Evolutionary conservation across 148 eudicot species (phyloP), one percentile per base, ranked within the genome.

Genomic region (Suaeda aralocaspica): DNA sequence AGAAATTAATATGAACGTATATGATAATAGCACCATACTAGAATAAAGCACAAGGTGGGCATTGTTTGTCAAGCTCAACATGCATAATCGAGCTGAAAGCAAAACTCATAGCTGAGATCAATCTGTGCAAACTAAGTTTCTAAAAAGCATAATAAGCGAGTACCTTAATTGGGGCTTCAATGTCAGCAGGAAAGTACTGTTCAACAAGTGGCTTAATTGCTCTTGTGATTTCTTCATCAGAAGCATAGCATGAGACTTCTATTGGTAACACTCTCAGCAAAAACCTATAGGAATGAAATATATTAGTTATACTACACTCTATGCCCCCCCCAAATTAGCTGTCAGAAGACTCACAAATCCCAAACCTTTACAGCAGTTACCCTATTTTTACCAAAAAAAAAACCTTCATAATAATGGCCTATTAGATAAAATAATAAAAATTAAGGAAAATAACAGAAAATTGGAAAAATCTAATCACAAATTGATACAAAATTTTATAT

Each of bases 241-340:
- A 95, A 62, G 99, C 83, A 83, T 95, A 95, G 71, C 99, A 95
- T 74, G 99, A 56, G 60, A 86, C 71, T 78, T 91, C 97, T 49
- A 95, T 76, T 31, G 97, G 98, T 75, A 94, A 81, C 68, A 91
- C 87, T 81, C 96, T 83, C 74, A 91, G 74, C 74, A 94, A 68
- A 77, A 83, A 89, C 86, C 98, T 94, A 76, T 21, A 68, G 52
- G 81, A 65, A 36, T 44, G 12, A 61, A 68, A 67, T 14, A 24
- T 45, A 10, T 53, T 36, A 51, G 31, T 33, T 25, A 72, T 61
- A 29, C n/a, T 53, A 36, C 41, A 49, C 7, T 18, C 53, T 46
- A 18, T 3, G 0, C 18, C 8, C 18, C n/a, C 18, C 53, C 53
- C 18, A 4, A 49, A 49, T 6, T 46, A 46, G 16, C 16, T 46